Conservation (phyloP, 305 asterid species). For the Plantago coronopus region DNA sequence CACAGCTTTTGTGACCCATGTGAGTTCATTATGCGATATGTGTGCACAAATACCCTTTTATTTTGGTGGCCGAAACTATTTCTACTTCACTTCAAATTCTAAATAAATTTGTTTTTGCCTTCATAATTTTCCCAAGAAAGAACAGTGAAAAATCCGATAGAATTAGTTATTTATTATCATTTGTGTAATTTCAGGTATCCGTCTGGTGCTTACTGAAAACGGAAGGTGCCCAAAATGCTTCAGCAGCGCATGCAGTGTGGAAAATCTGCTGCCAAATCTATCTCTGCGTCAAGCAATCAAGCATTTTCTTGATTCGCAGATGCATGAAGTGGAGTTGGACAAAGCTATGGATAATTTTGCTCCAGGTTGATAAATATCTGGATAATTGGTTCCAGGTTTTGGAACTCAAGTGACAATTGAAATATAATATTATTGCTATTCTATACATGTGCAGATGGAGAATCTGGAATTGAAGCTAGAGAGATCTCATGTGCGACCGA, state of each 20-base stretch:
- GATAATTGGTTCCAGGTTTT: constrained; percentile 6
- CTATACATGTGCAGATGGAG: constrained; percentile 62
- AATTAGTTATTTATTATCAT: constrained; percentile 5
- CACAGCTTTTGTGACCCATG: constrained; percentile 88
- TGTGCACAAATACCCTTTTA: no score
- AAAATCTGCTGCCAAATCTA: constrained; percentile 73
- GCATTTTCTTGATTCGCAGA: constrained; percentile 63
- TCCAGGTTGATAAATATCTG: constrained; percentile 47
- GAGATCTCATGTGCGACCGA: constrained; percentile 59
- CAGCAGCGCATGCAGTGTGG: constrained; percentile 53
- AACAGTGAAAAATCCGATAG: no score
- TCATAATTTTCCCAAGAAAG: no score
- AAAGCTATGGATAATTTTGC: constrained; percentile 51
- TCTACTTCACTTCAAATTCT: no score
- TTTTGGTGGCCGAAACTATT: no score
- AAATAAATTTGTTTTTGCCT: no score
- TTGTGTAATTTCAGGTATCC: constrained; percentile 52
- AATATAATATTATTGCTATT: constrained; percentile 15
- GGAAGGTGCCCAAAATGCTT: constrained; percentile 77
- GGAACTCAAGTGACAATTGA: constrained; percentile 1
- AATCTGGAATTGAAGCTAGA: constrained; percentile 74
- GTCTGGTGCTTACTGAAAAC: constrained; percentile 53
- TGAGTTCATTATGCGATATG: constrained; percentile 41
- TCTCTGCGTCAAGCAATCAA: constrained; percentile 66
- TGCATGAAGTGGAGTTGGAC: constrained; percentile 43